Percentiles rank a stretch among this genome's conserved stretches.
phyloP scores from a whole-genome alignment of 208 protist species.

The Plasmodiophora brassicae region DNA sequence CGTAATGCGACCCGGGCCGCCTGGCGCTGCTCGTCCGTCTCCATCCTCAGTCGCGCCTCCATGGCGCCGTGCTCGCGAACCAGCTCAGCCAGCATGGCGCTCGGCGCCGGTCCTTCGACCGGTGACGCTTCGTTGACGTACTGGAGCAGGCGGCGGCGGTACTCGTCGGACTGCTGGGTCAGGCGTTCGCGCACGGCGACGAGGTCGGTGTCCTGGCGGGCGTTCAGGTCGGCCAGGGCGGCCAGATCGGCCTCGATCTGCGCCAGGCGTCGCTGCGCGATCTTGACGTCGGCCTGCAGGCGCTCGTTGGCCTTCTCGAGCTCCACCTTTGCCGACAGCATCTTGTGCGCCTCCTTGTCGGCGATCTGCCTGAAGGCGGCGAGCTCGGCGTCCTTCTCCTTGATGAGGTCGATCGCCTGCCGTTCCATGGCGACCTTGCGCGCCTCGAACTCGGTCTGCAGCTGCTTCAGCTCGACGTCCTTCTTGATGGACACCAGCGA shows the following conservation, averaged over 20 bases:
- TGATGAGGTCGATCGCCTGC: background rate
- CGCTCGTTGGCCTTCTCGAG: background rate
- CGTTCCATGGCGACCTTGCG: background rate
- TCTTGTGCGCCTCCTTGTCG: background rate
- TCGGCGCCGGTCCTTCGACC: too few relatives aligned
- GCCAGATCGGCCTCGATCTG: background rate
- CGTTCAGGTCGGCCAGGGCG: background rate
- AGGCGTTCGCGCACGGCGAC: background rate
- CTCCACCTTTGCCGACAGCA: background rate
- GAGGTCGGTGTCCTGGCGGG: background rate
- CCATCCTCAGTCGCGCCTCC: background rate
- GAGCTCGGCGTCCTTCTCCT: background rate
- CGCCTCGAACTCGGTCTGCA: background rate
- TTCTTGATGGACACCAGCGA: background rate
- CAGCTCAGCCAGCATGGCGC: too few relatives aligned
- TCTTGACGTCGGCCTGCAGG: background rate
- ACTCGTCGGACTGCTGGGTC: background rate
- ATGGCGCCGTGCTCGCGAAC: background rate
- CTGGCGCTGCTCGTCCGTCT: background rate
- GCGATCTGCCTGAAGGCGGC: background rate
- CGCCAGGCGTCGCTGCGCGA: background rate
- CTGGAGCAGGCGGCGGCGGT: background rate
- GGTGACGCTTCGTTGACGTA: background rate
- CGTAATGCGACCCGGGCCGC: background rate
- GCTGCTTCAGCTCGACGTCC: background rate